Evolutionary conservation across 495 filamentous ascomycete genomes (phyloP).

Genomic region (Daldinia concentrica): DNA sequence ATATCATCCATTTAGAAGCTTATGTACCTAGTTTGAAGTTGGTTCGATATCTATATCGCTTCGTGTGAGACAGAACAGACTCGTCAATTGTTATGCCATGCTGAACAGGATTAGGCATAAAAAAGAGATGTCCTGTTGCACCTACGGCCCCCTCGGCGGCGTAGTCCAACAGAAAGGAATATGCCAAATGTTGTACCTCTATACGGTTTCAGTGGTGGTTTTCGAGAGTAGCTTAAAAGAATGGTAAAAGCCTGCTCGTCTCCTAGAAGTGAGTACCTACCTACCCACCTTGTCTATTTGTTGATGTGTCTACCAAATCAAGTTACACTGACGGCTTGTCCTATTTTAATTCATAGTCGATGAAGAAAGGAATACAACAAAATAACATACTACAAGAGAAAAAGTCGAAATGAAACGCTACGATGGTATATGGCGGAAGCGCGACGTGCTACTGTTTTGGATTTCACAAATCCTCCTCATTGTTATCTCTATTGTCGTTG

Average conservation of each 20-base stretch:
- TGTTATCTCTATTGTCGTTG: slow-evolving; percentile 2
- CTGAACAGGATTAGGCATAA: too few species aligned
- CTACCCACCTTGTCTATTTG: neutral
- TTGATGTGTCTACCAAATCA: neutral
- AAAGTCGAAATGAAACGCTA: slow-evolving; percentile 7
- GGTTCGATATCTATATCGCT: too few species aligned
- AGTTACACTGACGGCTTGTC: neutral
- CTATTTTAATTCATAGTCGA: neutral
- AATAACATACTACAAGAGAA: neutral
- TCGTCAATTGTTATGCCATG: too few species aligned
- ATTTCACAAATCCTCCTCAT: slow-evolving; percentile 5
- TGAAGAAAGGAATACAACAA: neutral
- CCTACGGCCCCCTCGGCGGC: neutral
- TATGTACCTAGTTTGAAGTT: too few species aligned
- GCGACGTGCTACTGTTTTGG: slow-evolving; percentile 15
- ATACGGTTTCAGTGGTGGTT: neutral
- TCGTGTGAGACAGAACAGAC: too few species aligned
- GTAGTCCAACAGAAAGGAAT: neutral
- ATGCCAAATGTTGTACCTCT: neutral
- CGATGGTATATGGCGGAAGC: slow-evolving; percentile 21
- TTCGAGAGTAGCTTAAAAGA: neutral
- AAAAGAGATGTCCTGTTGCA: too few species aligned
- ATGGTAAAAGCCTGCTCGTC: neutral
- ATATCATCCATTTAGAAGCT: too few species aligned
- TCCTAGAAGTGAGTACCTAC: neutral